Evolutionary conservation across 2,329 filamentous ascomycete species (phyloP).

Genomic region (Aureobasidium leucospermi): DNA sequence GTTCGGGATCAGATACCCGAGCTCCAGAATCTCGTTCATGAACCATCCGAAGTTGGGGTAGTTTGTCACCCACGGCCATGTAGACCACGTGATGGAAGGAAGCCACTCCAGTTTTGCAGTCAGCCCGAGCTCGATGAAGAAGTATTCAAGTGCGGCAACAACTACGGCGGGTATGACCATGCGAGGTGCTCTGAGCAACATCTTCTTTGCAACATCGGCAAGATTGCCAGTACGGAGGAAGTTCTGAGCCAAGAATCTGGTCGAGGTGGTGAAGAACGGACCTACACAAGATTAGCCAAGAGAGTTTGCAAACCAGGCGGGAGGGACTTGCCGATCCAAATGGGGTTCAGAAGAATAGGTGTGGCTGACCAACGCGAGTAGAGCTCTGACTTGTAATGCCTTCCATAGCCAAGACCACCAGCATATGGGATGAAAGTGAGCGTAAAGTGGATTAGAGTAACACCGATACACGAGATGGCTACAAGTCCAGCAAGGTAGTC

Average conservation of each 20-base stretch:
- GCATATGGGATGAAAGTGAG: conserved; percentile 38
- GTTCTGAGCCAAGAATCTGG: conserved; percentile 37
- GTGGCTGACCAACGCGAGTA: conserved; percentile 36
- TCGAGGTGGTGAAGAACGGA: conserved; percentile 43
- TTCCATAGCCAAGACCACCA: conserved; percentile 28
- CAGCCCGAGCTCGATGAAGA: conserved; percentile 40
- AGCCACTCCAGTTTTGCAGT: conserved; percentile 38
- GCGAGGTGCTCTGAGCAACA: conserved; percentile 37
- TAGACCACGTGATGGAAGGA: conserved; percentile 41
- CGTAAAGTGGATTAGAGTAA: conserved; percentile 40
- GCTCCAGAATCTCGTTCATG: conserved; percentile 38
- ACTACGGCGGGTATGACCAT: conserved; percentile 39
- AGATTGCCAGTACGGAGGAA: conserved; percentile 39
- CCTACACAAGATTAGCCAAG: conserved; percentile 14
- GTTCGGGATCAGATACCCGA: conserved; percentile 41
- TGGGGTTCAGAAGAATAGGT: conserved; percentile 38
- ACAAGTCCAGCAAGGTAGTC: conserved; percentile 43
- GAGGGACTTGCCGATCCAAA: conserved; percentile 33
- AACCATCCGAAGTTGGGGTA: conserved; percentile 37
- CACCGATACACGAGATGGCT: conserved; percentile 36
- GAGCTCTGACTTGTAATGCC: conserved; percentile 34
- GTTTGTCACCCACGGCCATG: conserved; percentile 39
- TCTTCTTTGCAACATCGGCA: conserved; percentile 37
- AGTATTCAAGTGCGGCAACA: conserved; percentile 40
- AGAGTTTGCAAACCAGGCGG: too few relatives aligned